These are phyloP conservation scores for Tephrocybe rancida DNA, from an alignment of 768 basidiomycete species.

Conservation along the genomic window DNA sequence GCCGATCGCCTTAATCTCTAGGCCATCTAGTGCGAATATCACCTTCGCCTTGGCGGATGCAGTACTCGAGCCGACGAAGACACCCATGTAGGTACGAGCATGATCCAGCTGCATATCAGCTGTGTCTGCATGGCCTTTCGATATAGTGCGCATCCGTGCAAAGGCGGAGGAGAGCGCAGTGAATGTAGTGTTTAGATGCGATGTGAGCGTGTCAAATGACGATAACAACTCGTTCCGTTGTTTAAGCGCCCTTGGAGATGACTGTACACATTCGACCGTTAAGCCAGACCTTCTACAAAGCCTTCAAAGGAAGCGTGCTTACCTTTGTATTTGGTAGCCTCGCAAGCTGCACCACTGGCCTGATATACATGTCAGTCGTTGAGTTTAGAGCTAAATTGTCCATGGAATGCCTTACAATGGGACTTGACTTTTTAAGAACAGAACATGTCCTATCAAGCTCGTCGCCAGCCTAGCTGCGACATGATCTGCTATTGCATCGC, in stretches of 20 bases:
- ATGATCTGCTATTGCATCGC: constrained; percentile 52
- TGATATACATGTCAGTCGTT: constrained; percentile 22
- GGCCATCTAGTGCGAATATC: constrained; percentile 63
- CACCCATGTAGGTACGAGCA: constrained; percentile 53
- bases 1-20: constrained; percentile 54
- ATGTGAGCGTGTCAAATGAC: constrained; percentile 71
- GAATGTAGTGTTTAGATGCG: constrained; percentile 77
- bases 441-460: constrained; percentile 65
- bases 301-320: constrained; percentile 13
- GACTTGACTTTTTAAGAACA: constrained; percentile 79
- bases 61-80: constrained; percentile 68
- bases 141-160: constrained; percentile 31
- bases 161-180: constrained; percentile 70
- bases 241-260: constrained; percentile 52
- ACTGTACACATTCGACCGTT: constrained; percentile 28
- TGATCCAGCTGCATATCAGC: background rate
- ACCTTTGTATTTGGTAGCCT: constrained; percentile 54
- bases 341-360: constrained; percentile 67
- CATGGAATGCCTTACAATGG: constrained; percentile 60
- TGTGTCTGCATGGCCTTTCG: background rate
- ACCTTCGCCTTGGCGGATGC: constrained; percentile 63
- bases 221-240: constrained; percentile 62
- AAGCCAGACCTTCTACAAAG: background rate
- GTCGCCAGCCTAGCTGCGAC: constrained; percentile 68
- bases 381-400: background rate